Conservation (phyloP, 352 stramenopile species). For the Aphanomyces euteiches region DNA sequence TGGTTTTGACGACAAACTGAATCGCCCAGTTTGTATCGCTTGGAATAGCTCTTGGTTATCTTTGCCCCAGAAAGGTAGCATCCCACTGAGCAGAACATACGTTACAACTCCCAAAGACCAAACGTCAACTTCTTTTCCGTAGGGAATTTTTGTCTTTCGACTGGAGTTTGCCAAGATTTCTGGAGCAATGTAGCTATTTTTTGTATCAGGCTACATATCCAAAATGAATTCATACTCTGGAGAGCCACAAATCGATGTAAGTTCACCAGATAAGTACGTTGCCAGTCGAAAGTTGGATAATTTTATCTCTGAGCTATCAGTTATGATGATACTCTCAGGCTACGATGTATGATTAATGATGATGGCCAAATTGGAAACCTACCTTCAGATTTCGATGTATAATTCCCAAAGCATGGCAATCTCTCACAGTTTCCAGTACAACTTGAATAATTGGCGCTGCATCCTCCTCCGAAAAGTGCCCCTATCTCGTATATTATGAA, state of each 20-base stretch:
- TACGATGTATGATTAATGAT: not conserved
- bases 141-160: not conserved
- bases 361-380: not conserved
- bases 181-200: not conserved
- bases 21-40: not conserved
- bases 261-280: not conserved
- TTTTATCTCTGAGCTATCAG: conserved; percentile 3
- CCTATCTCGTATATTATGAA: not conserved
- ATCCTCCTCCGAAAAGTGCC: conserved; percentile 55
- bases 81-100: conserved; percentile 12
- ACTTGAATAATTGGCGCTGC: conserved; percentile 68
- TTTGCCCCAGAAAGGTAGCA: conserved; percentile 4
- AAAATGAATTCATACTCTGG: conserved; percentile 19
- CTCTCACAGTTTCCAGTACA: conserved; percentile 42
- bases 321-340: not conserved
- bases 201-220: not conserved
- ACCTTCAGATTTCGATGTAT: conserved; percentile 10
- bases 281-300: conserved; percentile 9
- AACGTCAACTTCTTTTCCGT: conserved; percentile 9
- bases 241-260: conserved; percentile 2
- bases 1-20: not conserved
- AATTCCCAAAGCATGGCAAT: not conserved
- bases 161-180: conserved; percentile 16
- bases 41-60: conserved; percentile 10
- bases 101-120: conserved; percentile 15